Base-by-base conservation (phyloP, 768 basidiomycete genomes). In the Serendipita sp. region DNA sequence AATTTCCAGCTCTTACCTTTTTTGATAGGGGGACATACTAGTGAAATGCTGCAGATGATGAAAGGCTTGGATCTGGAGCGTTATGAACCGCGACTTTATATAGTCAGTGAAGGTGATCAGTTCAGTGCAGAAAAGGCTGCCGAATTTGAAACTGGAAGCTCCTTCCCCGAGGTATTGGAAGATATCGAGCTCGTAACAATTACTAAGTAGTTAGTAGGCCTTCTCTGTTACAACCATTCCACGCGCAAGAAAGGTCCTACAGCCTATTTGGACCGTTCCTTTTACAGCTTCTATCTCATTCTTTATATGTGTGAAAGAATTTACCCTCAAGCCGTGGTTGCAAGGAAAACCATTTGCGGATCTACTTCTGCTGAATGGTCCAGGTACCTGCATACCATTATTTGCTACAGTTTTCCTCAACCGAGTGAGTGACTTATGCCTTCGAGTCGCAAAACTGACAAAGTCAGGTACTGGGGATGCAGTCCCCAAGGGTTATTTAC, bases 11-110 rank as follows among this genome's bases (percentile, higher is more conserved):
- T 37, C 31, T 44, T 64, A 18, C 64, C 64, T 48, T 50, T 8
- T 5, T 18, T 50, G n/a, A 65, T 71, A 97, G 95, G 96, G 50
- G 96, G 96, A 0, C 96, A 99, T 75, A 96, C 93, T 15, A 84
- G 81, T 66, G 96, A 99, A 77, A 87, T 86, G 46, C 73, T 95
- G 67, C 76, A 79, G 37, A 77, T 97, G 31, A 64, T 88, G 31
- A 86, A 85, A 2, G 75, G 84, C 11, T 73, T 99, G 29, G 84
- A 93, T 71, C 85, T 87, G 66, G 70, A 75, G 11, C 82, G 87
- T 46, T 98, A 93, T 73, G 77, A 77, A 4, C 84, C 82, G 15
- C 79, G 96, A 64, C 83, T 78, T 43, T 99, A 97, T 71, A 79
- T 97, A 63, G 73, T 90, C 68, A 87, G 87, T 68, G 79, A 87